phyloP scores from a whole-genome alignment of 1,284 basidiomycete species.

The Cerrena zonata region DNA sequence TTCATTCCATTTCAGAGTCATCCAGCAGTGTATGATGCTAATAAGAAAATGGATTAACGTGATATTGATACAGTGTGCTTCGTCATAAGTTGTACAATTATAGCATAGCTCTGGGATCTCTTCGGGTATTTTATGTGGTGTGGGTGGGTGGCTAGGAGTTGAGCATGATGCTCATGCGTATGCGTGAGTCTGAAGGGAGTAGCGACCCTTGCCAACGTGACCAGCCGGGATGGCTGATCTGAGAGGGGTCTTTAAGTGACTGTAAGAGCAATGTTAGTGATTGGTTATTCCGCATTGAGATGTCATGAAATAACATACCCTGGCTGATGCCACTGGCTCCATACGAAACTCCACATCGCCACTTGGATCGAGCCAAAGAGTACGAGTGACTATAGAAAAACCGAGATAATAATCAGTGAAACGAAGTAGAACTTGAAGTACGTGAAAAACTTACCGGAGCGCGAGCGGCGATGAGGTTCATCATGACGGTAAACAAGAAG shows the following conservation, averaged over 20 bases:
- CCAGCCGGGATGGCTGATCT: slow-evolving; percentile 24
- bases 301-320: no score
- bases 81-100: not conserved
- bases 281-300: no score
- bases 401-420: not conserved
- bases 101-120: not conserved
- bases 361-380: slow-evolving; percentile 7
- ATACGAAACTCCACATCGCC: slow-evolving; percentile 6
- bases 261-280: slow-evolving; percentile 4
- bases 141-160: no score
- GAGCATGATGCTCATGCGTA: not conserved
- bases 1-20: no score
- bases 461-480: slow-evolving; percentile 10
- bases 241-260: slow-evolving; percentile 18
- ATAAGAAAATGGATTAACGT: not conserved
- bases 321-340: slow-evolving; percentile 7
- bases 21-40: no score
- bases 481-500: no score
- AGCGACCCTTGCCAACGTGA: slow-evolving; percentile 18
- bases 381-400: slow-evolving; percentile 4
- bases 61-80: not conserved
- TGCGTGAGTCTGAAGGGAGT: not conserved
- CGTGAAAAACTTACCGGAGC: slow-evolving; percentile 5
- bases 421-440: not conserved
- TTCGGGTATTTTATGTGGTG: no score